A percentile compares a stretch with the other conserved stretches of the same genome.
These are phyloP conservation scores for Conticribra guillardii DNA, from an alignment of 108 stramenopile genomes.

Conservation along the genomic window DNA sequence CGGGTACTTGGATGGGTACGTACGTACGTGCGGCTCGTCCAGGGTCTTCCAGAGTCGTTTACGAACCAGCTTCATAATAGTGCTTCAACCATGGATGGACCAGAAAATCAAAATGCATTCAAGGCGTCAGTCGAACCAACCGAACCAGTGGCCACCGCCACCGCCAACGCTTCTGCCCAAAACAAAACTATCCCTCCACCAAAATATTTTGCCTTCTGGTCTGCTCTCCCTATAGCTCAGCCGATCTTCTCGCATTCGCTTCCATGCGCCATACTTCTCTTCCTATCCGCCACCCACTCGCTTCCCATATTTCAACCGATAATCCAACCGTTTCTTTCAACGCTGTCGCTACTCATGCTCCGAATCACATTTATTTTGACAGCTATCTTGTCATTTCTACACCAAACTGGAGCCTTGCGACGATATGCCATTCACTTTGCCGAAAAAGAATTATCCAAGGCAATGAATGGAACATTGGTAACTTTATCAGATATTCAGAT, in stretches of 20 bases:
- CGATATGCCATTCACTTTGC: slow-evolving; percentile 46
- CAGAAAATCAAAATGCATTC: not conserved
- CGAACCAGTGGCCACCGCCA: not conserved
- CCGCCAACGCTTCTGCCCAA: not conserved
- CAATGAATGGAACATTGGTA: slow-evolving; percentile 39
- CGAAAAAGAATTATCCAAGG: slow-evolving; percentile 37
- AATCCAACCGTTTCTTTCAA: slow-evolving; percentile 25
- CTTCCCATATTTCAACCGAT: slow-evolving; percentile 23
- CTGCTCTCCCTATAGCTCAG: slow-evolving; percentile 16
- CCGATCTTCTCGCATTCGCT: slow-evolving; percentile 46
- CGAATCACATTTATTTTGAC: slow-evolving; percentile 36
- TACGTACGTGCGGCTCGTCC: too few species aligned
- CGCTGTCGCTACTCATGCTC: slow-evolving; percentile 29
- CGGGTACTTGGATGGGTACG: too few species aligned
- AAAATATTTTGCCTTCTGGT: slow-evolving; percentile 49
- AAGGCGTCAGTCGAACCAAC: not conserved
- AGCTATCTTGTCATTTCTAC: slow-evolving; percentile 34
- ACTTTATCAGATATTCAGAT: slow-evolving; percentile 41
- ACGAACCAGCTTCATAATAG: too few species aligned
- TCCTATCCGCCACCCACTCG: slow-evolving; percentile 22
- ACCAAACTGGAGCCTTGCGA: slow-evolving; percentile 45
- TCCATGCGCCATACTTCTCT: slow-evolving; percentile 20
- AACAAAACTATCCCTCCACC: slow-evolving; percentile 10
- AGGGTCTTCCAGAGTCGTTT: too few species aligned
- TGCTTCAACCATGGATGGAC: not conserved